Evolutionary conservation across 371 early-diverging fungal species (phyloP), one percentile per base, ranked within the genome.

Genomic region (Mucor piriformis): DNA sequence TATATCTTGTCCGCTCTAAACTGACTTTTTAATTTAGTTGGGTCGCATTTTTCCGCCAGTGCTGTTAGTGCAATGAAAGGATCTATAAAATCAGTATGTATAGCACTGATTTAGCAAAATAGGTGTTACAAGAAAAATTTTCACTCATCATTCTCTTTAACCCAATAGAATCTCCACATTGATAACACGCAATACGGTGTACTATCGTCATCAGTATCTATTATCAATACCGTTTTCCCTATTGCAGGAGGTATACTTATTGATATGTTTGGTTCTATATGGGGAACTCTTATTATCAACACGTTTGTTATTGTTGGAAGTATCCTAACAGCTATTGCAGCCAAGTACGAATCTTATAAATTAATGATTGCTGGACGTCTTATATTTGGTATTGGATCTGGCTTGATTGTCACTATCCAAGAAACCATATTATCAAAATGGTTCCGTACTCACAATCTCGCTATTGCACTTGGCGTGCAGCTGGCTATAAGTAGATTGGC

Each of bases 1-100:
- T 2, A 27, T 29, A 44, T 29, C 18, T 8, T 54, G 2, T 33
- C 34, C 13, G 5, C 7, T 1, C 34, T 34, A 34, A n/a, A 6
- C 21, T n/a, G 37, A 23, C 11, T 47, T 33, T 33, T 6, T 12
- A 15, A n/a, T 53, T 33, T 71, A 88, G 88, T 88, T 50, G 89
- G 89, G 47, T 81, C 84, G 52, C 89, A 89, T 66, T 89, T 87
- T 67, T 84, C 89, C 18, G 84, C 85, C 42, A 88, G 88, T 64
- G 88, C 89, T 24, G 65, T 89, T 24, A 83, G 86, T 20, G 87
- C 88, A 10, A 70, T 89, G 73, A 89, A 89, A 59, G 68, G 76
- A 12, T 82, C 73, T 8, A 70, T 89, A 35, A 87, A 87, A 64
- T 70, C 81, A 72, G 88, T 84, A 78, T 52, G 38, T 49, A 40